Evolutionary conservation across 1,284 basidiomycete species (phyloP).

Genomic region (Jaminaea rosea): DNA sequence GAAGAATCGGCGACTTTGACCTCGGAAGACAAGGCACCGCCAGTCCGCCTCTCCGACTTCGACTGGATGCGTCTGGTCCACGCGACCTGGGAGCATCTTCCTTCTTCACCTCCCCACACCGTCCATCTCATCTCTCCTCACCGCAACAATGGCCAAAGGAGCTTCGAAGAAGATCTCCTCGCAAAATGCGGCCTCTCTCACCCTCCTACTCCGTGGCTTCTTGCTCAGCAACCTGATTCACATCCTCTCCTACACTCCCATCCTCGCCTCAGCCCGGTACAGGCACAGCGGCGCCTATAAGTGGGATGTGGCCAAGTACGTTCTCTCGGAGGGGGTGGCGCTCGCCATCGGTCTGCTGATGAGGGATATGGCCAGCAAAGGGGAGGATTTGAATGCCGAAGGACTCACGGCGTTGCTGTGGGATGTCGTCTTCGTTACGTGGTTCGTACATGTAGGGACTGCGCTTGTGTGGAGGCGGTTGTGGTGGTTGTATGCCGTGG

Average conservation of each 20-base stretch:
- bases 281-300: slow-evolving; percentile 5
- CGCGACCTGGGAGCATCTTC: too few relatives aligned
- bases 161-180: slow-evolving; percentile 25
- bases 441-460: slow-evolving; percentile 45
- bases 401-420: slow-evolving; percentile 49
- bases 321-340: slow-evolving; percentile 37
- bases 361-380: slow-evolving; percentile 38
- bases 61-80: too few relatives aligned
- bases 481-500: slow-evolving; percentile 43
- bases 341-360: slow-evolving; percentile 33
- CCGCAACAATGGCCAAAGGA: not conserved
- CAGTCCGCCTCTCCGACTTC: too few relatives aligned
- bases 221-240: slow-evolving; percentile 34
- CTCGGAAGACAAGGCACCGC: too few relatives aligned
- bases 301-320: slow-evolving; percentile 19
- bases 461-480: slow-evolving; percentile 36
- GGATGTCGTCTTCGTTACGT: slow-evolving; percentile 48
- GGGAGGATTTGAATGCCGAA: slow-evolving; percentile 38
- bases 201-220: slow-evolving; percentile 32
- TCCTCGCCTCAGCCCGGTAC: slow-evolving; percentile 8
- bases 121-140: not conserved
- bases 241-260: slow-evolving; percentile 25
- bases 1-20: too few relatives aligned
- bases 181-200: slow-evolving; percentile 28
- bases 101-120: too few relatives aligned